These are phyloP conservation scores for Aspergillus pseudoviridinutans DNA, from an alignment of 2,329 filamentous ascomycete species.

Conservation along the genomic window DNA sequence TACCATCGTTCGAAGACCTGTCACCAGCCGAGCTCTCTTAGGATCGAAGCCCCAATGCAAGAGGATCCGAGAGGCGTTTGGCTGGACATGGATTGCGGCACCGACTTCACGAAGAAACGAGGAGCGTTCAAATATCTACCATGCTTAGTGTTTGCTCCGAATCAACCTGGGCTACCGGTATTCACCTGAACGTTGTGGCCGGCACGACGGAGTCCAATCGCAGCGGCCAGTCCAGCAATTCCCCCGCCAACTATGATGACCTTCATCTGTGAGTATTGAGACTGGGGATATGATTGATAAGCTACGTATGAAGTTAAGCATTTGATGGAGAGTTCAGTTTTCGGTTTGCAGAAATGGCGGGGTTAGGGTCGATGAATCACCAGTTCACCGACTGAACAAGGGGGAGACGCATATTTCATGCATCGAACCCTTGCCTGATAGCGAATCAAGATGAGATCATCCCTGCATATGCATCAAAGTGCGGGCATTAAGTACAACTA, in stretches of 20 bases:
- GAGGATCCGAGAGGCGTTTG: conserved; percentile 24
- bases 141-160: too few relatives aligned
- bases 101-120: conserved; percentile 21
- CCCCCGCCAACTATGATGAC: neutral
- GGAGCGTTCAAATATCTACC: conserved; percentile 2
- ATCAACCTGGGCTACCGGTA: too few relatives aligned
- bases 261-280: neutral
- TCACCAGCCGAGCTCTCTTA: neutral
- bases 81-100: conserved; percentile 25
- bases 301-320: neutral
- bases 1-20: neutral
- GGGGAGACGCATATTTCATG: neutral
- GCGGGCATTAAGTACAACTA: neutral
- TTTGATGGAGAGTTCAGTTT: neutral
- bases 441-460: neutral
- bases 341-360: too few relatives aligned
- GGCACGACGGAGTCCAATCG: neutral
- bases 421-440: neutral
- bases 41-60: conserved; percentile 22
- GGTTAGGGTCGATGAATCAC: neutral
- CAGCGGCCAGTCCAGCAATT: neutral
- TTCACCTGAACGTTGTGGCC: neutral
- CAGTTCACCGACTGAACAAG: neutral
- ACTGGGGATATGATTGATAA: neutral
- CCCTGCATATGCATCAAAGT: neutral